Conservation (phyloP, 1,284 basidiomycete species). For the Crepidotus sp. region DNA sequence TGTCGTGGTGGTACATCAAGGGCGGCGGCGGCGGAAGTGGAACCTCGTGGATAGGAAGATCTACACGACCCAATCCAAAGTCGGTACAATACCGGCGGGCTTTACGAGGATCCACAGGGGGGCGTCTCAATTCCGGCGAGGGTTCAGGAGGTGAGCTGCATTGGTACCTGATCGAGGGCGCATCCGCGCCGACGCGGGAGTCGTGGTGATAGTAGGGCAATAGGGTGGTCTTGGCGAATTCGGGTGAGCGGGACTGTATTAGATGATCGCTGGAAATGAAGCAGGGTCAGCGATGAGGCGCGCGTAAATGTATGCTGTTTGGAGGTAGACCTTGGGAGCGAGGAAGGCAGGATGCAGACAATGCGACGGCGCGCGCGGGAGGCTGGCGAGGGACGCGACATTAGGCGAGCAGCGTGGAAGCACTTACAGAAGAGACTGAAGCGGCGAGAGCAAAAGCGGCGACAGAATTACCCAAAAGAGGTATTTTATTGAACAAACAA, state of each 20-base stretch:
- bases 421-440: not conserved
- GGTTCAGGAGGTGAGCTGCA: slow-evolving; percentile 4
- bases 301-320: not conserved
- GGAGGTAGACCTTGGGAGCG: not conserved
- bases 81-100: slow-evolving; percentile 28
- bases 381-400: slow-evolving; percentile 2
- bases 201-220: slow-evolving; percentile 10
- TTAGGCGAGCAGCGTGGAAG: not conserved
- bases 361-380: slow-evolving; percentile 15
- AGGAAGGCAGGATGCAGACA: slow-evolving; percentile 11
- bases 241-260: slow-evolving; percentile 6
- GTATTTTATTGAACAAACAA: slow-evolving; percentile 14
- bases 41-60: not conserved
- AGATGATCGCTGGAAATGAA: not conserved
- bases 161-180: slow-evolving; percentile 12
- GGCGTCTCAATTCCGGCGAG: slow-evolving; percentile 14
- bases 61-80: slow-evolving; percentile 25
- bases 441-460: not conserved
- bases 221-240: slow-evolving; percentile 8
- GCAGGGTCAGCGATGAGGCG: not conserved
- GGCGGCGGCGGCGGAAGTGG: slow-evolving; percentile 11
- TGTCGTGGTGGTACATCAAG: slow-evolving; percentile 14
- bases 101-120: slow-evolving; percentile 25
- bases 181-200: not conserved
- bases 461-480: not conserved